Evolutionary conservation across 208 protist genomes (phyloP).

Genomic region (Wallacemonas sp.): DNA sequence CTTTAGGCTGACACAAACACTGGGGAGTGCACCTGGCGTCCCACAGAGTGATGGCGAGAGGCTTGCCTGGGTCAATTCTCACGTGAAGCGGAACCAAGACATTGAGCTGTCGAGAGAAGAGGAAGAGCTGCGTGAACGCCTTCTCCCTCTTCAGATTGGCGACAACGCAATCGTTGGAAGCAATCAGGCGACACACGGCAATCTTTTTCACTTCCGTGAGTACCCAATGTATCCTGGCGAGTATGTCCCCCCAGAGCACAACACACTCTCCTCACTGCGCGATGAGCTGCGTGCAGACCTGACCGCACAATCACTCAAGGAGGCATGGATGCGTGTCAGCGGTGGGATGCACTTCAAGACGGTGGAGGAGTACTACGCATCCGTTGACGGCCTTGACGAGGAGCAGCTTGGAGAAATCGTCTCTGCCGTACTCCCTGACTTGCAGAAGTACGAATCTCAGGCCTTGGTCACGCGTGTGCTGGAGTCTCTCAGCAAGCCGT

Average conservation of each 20-base stretch:
- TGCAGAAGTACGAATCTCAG: conserved; percentile 67
- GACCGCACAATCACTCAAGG: conserved; percentile 85
- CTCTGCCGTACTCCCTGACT: conserved; percentile 71
- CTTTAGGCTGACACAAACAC: conserved; percentile 57
- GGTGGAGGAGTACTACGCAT: conserved; percentile 84
- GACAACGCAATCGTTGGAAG: conserved; percentile 62
- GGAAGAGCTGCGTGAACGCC: conserved; percentile 58
- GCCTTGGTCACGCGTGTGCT: conserved; percentile 80
- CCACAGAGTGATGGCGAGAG: conserved; percentile 76
- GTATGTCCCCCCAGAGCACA: conserved; percentile 88
- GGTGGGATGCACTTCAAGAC: conserved; percentile 79
- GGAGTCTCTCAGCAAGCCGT: conserved; percentile 76
- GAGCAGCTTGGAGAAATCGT: conserved; percentile 88
- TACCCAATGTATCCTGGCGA: conserved; percentile 92
- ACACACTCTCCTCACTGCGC: conserved; percentile 83
- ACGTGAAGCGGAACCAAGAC: conserved; percentile 70
- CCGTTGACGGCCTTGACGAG: conserved; percentile 81
- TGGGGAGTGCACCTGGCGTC: conserved; percentile 28
- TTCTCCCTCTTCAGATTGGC: conserved; percentile 69
- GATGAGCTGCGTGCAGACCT: conserved; percentile 81
- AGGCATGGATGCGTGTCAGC: conserved; percentile 89
- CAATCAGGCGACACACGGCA: conserved; percentile 79
- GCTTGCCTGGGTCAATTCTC: conserved; percentile 83
- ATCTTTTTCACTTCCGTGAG: conserved; percentile 90
- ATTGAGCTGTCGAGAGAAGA: conserved; percentile 73